Percentiles rank a stretch among this genome's conserved stretches.
These are phyloP conservation scores for Escovopsis weberi DNA, from an alignment of 2,329 filamentous ascomycete genomes.

Conservation along the genomic window DNA sequence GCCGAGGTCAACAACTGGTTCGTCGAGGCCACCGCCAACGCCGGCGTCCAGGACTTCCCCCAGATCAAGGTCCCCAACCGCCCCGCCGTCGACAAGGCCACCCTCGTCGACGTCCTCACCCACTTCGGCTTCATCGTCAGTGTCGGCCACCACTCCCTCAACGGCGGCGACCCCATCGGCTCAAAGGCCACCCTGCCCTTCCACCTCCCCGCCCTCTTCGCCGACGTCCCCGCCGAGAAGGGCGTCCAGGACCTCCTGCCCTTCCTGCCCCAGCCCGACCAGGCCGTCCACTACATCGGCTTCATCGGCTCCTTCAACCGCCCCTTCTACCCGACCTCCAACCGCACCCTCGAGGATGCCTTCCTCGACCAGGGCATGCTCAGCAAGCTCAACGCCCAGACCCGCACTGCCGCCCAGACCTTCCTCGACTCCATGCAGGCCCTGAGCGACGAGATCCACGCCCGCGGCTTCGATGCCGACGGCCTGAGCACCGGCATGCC, in stretches of 20 bases:
- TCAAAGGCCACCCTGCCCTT: slow-evolving; percentile 24
- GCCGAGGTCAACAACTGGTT: slow-evolving; percentile 30
- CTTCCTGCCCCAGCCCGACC: slow-evolving; percentile 18
- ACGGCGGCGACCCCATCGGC: slow-evolving; percentile 25
- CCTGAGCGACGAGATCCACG: slow-evolving; percentile 23
- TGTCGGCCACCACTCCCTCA: slow-evolving; percentile 25
- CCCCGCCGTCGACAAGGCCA: slow-evolving; percentile 5
- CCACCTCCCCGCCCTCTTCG: slow-evolving; percentile 26
- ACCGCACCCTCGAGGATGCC: slow-evolving; percentile 25
- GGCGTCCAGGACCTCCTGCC: slow-evolving; percentile 20
- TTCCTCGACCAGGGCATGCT: slow-evolving; percentile 24
- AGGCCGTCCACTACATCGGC: slow-evolving; percentile 21
- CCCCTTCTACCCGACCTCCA: slow-evolving; percentile 20
- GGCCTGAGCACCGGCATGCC: slow-evolving; percentile 33
- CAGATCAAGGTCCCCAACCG: slow-evolving; percentile 7
- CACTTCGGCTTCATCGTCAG: slow-evolving; percentile 17
- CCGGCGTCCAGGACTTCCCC: slow-evolving; percentile 28
- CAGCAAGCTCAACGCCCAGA: slow-evolving; percentile 16
- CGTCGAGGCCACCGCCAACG: slow-evolving; percentile 22
- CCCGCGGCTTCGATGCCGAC: slow-evolving; percentile 24
- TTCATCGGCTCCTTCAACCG: slow-evolving; percentile 26
- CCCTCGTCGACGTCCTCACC: slow-evolving; percentile 26
- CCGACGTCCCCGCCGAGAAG: slow-evolving; percentile 24
- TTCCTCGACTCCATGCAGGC: slow-evolving; percentile 23
- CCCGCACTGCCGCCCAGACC: slow-evolving; percentile 16